Evolutionary conservation across 2,329 filamentous ascomycete genomes (phyloP).

Genomic region (Lecanicillium sp.): DNA sequence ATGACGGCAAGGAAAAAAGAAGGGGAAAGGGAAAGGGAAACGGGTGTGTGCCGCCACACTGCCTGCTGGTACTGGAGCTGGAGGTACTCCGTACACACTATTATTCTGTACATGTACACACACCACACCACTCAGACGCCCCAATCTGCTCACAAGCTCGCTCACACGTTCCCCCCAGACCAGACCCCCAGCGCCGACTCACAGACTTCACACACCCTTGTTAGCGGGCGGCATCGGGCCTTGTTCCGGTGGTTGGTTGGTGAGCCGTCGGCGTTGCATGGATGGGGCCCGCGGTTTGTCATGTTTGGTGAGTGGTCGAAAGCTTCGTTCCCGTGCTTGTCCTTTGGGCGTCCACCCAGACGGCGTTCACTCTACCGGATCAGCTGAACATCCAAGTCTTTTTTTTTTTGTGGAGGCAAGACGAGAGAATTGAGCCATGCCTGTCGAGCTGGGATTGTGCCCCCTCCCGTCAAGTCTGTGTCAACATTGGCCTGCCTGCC

Average conservation of each 20-base stretch:
- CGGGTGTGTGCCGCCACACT: conserved; percentile 1
- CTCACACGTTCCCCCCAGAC: no score
- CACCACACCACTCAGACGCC: no score
- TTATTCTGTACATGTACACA: no score
- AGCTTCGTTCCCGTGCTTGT: no score
- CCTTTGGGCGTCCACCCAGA: neutral
- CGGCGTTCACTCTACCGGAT: conserved; percentile 8
- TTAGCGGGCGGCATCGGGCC: conserved; percentile 12
- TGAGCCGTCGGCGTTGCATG: conserved; percentile 10
- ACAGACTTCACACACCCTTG: neutral
- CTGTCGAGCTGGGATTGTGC: conserved; percentile 7
- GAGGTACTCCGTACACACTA: no score
- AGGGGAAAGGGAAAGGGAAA: neutral
- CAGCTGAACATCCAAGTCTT: conserved; percentile 12
- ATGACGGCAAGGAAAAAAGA: conserved; percentile 9
- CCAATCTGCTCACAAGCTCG: no score
- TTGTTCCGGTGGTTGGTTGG: conserved; percentile 14
- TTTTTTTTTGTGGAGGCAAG: conserved; percentile 11
- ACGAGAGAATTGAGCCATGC: neutral
- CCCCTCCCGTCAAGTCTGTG: no score
- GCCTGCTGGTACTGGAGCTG: no score
- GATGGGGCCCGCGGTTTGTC: neutral
- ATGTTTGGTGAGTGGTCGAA: conserved; percentile 3
- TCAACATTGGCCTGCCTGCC: no score
- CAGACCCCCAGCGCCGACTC: no score